Evolutionary conservation across 2,329 filamentous ascomycete species (phyloP).

Genomic region (Phaeosphaeriaceae sp.): DNA sequence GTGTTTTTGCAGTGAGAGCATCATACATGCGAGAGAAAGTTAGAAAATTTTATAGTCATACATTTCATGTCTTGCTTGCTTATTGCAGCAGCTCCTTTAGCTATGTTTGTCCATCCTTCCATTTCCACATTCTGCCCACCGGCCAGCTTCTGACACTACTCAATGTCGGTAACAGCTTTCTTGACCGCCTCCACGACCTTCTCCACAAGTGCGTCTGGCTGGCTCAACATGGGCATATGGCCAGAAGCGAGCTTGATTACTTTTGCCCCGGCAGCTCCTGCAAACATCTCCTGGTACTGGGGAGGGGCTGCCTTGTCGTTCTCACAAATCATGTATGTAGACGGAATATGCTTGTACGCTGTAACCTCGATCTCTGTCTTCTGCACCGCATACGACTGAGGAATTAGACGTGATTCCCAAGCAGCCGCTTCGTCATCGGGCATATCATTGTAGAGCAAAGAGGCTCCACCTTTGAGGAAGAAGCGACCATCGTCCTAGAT

Average conservation of each 20-base stretch:
- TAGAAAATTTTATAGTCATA: too few relatives aligned
- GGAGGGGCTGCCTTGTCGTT: constrained; percentile 48
- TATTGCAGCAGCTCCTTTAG: too few relatives aligned
- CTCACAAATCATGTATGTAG: constrained; percentile 50
- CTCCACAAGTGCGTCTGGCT: not conserved
- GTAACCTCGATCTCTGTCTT: constrained; percentile 33
- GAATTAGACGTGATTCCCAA: constrained; percentile 5
- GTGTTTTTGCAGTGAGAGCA: too few relatives aligned
- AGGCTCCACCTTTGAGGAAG: not conserved
- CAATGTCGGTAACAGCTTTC: not conserved
- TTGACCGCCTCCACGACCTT: not conserved
- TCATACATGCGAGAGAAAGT: too few relatives aligned
- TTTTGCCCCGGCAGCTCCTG: not conserved
- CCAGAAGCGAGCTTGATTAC: not conserved
- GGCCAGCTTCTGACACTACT: too few relatives aligned
- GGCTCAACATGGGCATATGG: constrained; percentile 8
- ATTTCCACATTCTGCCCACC: too few relatives aligned
- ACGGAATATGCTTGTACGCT: constrained; percentile 49
- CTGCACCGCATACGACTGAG: constrained; percentile 5
- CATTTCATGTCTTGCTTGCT: too few relatives aligned
- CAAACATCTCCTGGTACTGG: constrained; percentile 38
- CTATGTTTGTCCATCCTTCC: too few relatives aligned
- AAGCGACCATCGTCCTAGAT: not conserved
- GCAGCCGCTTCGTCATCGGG: not conserved
- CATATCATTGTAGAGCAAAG: constrained; percentile 4